Evolutionary conservation across 108 stramenopile genomes (phyloP), one percentile per base, ranked within the genome.

Genomic region (Fistulifera pelliculosa): DNA sequence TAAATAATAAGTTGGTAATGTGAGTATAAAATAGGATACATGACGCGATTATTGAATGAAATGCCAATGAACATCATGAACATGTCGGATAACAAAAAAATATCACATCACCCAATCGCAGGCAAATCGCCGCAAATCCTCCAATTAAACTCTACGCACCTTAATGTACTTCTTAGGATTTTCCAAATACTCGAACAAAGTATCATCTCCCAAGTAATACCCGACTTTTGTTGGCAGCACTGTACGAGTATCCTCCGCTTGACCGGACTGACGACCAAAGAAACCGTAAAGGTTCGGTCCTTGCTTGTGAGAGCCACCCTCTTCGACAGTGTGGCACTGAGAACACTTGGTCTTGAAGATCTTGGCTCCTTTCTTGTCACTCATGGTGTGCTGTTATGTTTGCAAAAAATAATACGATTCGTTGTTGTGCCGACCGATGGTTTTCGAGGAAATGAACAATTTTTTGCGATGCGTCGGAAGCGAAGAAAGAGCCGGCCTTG

Each of bases 81-180:
- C n/a, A n/a, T n/a, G n/a, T n/a, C n/a, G n/a, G n/a, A n/a, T n/a
- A n/a, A n/a, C 12, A 41, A 13, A 41, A 41, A 10, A 41, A 41
- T 41, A 41, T 41, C 40, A 10, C 40, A 41, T 41, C 14, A 10
- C 10, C 14, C 14, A 41, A 41, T 14, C 40, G 12, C 40, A 41
- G 8, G 31, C 31, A 35, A 35, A 35, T 35, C 31, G 8, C 31
- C 31, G 31, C 6, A 3, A 35, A 3, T 35, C 22, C 24, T 38
- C 38, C 42, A 18, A 23, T 21, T 57, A 26, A 4, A 4, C 11
- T 58, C 62, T 68, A 75, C 95, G 75, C 48, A 96, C 98, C 91
- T 96, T 96, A 73, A 99, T 98, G 96, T 98, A 99, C 78, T 97
- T 97, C 88, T 97, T 98, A 18, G 98, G 97, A 58, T 94, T 94